A percentile compares a stretch with the other conserved stretches of the same genome.
phyloP scores from a whole-genome alignment of 2,329 filamentous ascomycete genomes.

The Ilyonectria mors-panacis region DNA sequence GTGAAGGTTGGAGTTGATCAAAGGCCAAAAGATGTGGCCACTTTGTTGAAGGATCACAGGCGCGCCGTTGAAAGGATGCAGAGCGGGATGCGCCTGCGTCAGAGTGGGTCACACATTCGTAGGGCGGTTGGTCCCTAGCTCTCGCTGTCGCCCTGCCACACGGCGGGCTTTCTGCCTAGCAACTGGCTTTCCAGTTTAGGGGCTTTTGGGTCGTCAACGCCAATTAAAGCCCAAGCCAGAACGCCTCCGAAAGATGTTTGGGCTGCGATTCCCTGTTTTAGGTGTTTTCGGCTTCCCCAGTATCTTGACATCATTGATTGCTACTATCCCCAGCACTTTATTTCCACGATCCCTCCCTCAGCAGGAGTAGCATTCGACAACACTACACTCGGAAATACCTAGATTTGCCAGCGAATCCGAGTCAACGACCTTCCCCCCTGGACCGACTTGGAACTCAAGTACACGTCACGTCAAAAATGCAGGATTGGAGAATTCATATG shows the following conservation, averaged over 20 bases:
- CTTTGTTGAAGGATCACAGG: slow-evolving; percentile 19
- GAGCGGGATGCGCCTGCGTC: slow-evolving; percentile 41
- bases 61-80: slow-evolving; percentile 14
- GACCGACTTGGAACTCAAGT: background rate
- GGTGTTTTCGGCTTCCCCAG: background rate
- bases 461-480: background rate
- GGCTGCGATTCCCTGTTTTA: background rate
- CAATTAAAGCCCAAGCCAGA: background rate
- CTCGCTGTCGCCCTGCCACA: background rate
- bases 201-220: background rate
- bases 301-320: background rate
- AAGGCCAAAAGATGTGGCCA: slow-evolving; percentile 24
- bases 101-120: slow-evolving; percentile 43
- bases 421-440: background rate
- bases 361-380: too few species aligned
- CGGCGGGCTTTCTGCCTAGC: background rate
- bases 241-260: background rate
- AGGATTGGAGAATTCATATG: background rate
- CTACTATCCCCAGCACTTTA: background rate
- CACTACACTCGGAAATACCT: background rate
- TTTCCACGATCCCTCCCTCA: background rate
- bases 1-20: slow-evolving; percentile 19
- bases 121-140: background rate
- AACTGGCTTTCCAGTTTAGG: background rate
- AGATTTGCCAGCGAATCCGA: background rate